phyloP scores from a whole-genome alignment of 179 eudicot species.

The Drosera spatulata region DNA sequence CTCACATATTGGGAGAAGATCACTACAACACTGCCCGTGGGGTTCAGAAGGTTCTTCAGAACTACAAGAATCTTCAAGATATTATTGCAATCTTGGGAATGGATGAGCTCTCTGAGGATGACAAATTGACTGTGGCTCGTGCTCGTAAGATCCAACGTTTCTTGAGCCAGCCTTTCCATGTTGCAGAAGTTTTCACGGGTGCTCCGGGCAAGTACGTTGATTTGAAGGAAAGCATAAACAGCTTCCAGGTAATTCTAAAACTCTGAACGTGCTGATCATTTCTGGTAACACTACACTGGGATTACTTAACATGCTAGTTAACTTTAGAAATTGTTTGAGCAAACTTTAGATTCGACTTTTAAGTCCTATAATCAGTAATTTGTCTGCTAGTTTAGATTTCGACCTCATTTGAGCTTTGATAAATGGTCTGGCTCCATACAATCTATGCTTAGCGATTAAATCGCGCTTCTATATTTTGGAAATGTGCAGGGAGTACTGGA shows the following conservation, averaged over 20 bases:
- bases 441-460: not conserved
- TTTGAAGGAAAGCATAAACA: constrained; percentile 81
- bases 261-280: too few species aligned
- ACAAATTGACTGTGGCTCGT: constrained; percentile 94
- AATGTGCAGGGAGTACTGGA: constrained; percentile 82
- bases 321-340: too few species aligned
- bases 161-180: constrained; percentile 56
- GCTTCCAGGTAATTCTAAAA: constrained; percentile 72
- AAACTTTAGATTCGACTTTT: too few species aligned
- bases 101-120: constrained; percentile 99
- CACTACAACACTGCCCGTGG: constrained; percentile 99
- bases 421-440: too few species aligned
- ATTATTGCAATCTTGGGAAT: constrained; percentile 98
- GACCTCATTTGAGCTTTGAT: too few species aligned
- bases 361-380: too few species aligned
- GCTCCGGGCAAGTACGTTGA: constrained; percentile 99
- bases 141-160: constrained; percentile 91
- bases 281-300: too few species aligned
- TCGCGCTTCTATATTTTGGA: not conserved
- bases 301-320: too few species aligned
- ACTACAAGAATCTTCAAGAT: constrained; percentile 99
- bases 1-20: constrained; percentile 92
- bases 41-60: constrained; percentile 94
- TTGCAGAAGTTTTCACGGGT: constrained; percentile 78
- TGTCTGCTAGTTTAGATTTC: too few species aligned